A percentile compares a stretch with the other conserved stretches of the same genome.
Conservation (phyloP, 2,329 filamentous ascomycete species). For the Xylariales sp. region DNA sequence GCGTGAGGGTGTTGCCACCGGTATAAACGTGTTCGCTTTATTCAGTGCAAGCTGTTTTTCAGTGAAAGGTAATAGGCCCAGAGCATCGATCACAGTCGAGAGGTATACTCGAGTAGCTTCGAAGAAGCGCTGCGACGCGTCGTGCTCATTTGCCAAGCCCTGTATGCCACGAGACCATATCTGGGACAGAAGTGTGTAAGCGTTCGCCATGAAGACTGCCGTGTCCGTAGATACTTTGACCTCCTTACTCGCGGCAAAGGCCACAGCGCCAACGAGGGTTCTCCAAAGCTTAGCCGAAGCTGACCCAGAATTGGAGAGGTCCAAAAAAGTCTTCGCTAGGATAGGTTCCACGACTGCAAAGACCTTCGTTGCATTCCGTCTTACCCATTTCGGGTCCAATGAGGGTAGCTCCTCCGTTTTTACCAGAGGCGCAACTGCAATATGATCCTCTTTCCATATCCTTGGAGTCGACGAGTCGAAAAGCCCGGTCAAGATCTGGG, state of each 20-base stretch:
- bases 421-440: slow-evolving; percentile 54
- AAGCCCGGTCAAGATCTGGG: slow-evolving; percentile 68
- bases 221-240: slow-evolving; percentile 84
- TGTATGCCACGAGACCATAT: slow-evolving; percentile 62
- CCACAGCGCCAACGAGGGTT: slow-evolving; percentile 57
- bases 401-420: slow-evolving; percentile 73
- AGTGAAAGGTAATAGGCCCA: slow-evolving; percentile 58
- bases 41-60: slow-evolving; percentile 53
- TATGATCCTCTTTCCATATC: slow-evolving; percentile 71
- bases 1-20: slow-evolving; percentile 62
- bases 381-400: slow-evolving; percentile 82
- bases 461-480: slow-evolving; percentile 55
- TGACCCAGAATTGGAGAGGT: slow-evolving; percentile 57
- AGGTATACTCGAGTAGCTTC: slow-evolving; percentile 49
- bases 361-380: slow-evolving; percentile 63
- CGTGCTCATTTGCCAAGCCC: slow-evolving; percentile 43
- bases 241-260: slow-evolving; percentile 73
- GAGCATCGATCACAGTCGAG: slow-evolving; percentile 40
- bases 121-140: slow-evolving; percentile 49
- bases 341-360: slow-evolving; percentile 58
- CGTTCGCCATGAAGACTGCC: slow-evolving; percentile 68
- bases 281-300: slow-evolving; percentile 52
- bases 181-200: slow-evolving; percentile 64
- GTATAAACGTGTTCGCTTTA: slow-evolving; percentile 53
- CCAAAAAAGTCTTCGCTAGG: slow-evolving; percentile 56